Evolutionary conservation across 192 early-diverging fungal species (phyloP), one percentile per base, ranked within the genome.

Genomic region (Chytriomyces sp.): DNA sequence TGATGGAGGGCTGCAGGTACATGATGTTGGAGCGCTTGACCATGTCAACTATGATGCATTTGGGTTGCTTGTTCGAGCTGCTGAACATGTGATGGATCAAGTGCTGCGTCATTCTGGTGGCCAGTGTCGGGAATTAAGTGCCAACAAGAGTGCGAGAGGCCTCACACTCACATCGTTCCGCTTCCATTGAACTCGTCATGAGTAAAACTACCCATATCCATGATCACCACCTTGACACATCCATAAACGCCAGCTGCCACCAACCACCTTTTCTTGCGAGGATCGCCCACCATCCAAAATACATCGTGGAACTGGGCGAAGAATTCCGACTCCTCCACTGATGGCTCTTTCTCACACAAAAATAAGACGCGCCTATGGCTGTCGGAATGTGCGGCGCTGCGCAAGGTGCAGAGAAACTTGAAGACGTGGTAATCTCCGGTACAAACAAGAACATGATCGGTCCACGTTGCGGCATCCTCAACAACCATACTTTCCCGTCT

Each of bases 101-200:
- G 75, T 90, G 86, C 30, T 83, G 83, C 14, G 84, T 77, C 89
- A 90, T 90, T 39, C n/a, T n/a, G n/a, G n/a, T n/a, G n/a, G n/a
- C n/a, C n/a, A n/a, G n/a, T n/a, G n/a, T n/a, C n/a, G n/a, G n/a
- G n/a, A n/a, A n/a, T n/a, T n/a, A n/a, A n/a, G n/a, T n/a, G n/a
- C n/a, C n/a, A n/a, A n/a, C n/a, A n/a, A n/a, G n/a, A n/a, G n/a
- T n/a, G n/a, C n/a, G n/a, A n/a, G n/a, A n/a, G n/a, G n/a, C n/a
- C n/a, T n/a, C n/a, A n/a, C n/a, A n/a, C n/a, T n/a, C n/a, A n/a
- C n/a, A 74, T 74, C 0, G 73, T 12, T 3, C 26, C n/a, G 17
- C 52, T 57, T 36, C 62, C 73, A 41, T 52, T 40, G 33, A 74
- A 74, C 10, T 74, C 62, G 17, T 44, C 73, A 0, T 39, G 28